Conservation (phyloP, 306 rosid genomes). For the Myrica gale region DNA sequence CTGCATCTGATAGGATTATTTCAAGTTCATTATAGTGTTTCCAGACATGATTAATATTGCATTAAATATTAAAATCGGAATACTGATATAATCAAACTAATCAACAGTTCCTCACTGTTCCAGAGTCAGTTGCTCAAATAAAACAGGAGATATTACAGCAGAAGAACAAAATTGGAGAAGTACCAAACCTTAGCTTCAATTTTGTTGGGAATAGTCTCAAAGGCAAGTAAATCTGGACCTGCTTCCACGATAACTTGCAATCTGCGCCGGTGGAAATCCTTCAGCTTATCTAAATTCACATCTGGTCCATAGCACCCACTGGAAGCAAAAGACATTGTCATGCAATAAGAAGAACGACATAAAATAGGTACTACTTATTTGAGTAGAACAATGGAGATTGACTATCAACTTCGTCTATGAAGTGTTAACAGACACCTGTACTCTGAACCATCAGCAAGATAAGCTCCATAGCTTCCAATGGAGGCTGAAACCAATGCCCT, state of each 20-base stretch:
- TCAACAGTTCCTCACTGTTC: not conserved
- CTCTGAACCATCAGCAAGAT: constrained; percentile 95
- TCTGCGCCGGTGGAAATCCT: constrained; percentile 85
- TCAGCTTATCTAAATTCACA: constrained; percentile 65
- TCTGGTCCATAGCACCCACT: constrained; percentile 71
- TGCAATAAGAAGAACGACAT: not conserved
- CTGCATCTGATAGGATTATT: not conserved
- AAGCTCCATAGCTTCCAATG: constrained; percentile 92
- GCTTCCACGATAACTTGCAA: constrained; percentile 77
- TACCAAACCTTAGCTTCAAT: constrained; percentile 71
- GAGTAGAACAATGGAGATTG: not conserved
- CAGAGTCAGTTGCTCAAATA: not conserved
- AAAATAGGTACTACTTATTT: not conserved
- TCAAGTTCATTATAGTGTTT: not conserved
- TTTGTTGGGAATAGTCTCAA: constrained; percentile 89
- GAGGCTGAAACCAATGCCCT: constrained; percentile 87
- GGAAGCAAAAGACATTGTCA: constrained; percentile 13
- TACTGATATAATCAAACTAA: not conserved
- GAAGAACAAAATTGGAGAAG: not conserved
- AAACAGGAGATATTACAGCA: not conserved
- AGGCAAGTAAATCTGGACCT: constrained; percentile 81
- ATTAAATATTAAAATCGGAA: not conserved
- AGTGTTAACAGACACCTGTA: constrained; percentile 51
- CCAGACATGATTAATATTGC: not conserved
- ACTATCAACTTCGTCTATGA: not conserved